phyloP scores from a whole-genome alignment of 2,329 filamentous ascomycete genomes.

The Pseudogymnoascus sp. region DNA sequence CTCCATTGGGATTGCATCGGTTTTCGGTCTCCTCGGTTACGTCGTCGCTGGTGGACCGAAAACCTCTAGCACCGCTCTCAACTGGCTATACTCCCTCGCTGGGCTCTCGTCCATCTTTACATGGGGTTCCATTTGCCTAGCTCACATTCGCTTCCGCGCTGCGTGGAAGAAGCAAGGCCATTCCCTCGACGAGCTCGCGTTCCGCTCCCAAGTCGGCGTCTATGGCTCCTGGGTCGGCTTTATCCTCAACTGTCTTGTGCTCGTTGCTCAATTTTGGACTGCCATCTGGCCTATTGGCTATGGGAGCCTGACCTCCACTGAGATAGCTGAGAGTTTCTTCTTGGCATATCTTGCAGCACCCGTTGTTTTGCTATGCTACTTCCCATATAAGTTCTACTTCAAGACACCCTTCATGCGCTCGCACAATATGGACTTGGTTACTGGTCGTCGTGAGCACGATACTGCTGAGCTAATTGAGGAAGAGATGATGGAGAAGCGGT shows the following conservation, averaged over 20 bases:
- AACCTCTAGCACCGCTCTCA: slow-evolving; percentile 56
- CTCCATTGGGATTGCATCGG: slow-evolving; percentile 60
- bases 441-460: too few species aligned
- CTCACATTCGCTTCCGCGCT: slow-evolving; percentile 82
- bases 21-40: slow-evolving; percentile 68
- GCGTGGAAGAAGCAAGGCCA: slow-evolving; percentile 68
- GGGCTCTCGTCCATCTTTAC: slow-evolving; percentile 70
- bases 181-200: slow-evolving; percentile 69
- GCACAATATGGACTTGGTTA: too few species aligned
- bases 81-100: slow-evolving; percentile 72
- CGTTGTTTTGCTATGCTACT: slow-evolving; percentile 59
- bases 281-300: slow-evolving; percentile 68
- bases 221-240: slow-evolving; percentile 75
- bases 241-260: slow-evolving; percentile 63
- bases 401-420: slow-evolving; percentile 39
- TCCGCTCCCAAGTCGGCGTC: slow-evolving; percentile 70
- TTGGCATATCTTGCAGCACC: slow-evolving; percentile 62
- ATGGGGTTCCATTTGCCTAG: slow-evolving; percentile 78
- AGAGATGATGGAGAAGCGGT: too few species aligned
- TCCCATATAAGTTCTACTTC: slow-evolving; percentile 68
- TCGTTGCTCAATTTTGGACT: slow-evolving; percentile 82
- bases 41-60: slow-evolving; percentile 52
- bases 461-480: too few species aligned
- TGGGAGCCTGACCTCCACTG: slow-evolving; percentile 32
- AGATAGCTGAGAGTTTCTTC: slow-evolving; percentile 59